Evolutionary conservation across 2,329 filamentous ascomycete species (phyloP).

Genomic region (Juglanconis sp.): DNA sequence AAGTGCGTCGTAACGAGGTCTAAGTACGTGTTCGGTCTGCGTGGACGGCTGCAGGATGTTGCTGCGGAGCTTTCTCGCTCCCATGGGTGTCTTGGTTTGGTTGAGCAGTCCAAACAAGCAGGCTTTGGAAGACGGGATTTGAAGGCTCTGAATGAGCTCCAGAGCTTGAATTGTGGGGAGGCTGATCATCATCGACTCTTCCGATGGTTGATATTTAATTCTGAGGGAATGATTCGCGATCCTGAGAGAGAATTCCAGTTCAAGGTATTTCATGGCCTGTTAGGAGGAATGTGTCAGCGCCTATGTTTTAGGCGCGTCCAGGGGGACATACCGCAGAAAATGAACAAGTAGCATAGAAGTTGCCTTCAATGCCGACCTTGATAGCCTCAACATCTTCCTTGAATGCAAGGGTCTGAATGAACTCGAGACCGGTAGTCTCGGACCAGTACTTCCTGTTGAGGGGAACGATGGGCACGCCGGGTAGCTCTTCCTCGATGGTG

Average conservation of each 20-base stretch:
- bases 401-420: constrained; percentile 76
- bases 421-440: constrained; percentile 72
- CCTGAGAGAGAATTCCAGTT: constrained; percentile 62
- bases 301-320: rapidly evolving
- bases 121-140: constrained; percentile 72
- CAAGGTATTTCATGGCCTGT: constrained; percentile 78
- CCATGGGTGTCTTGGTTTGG: constrained; percentile 84
- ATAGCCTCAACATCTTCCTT: constrained; percentile 76
- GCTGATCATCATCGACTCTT: constrained; percentile 95
- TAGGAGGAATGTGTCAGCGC: not conserved
- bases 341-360: constrained; percentile 80
- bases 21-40: constrained; percentile 59
- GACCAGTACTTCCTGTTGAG: constrained; percentile 82
- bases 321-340: constrained; percentile 66
- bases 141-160: constrained; percentile 85
- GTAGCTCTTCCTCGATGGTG: constrained; percentile 70
- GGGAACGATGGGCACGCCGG: constrained; percentile 57
- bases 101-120: constrained; percentile 85
- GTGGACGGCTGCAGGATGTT: constrained; percentile 90
- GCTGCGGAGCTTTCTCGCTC: constrained; percentile 74
- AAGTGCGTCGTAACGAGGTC: constrained; percentile 74
- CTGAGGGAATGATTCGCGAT: constrained; percentile 79
- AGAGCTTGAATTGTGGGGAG: constrained; percentile 81
- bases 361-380: constrained; percentile 75
- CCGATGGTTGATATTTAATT: constrained; percentile 81